Base-by-base conservation (phyloP, 495 filamentous ascomycete species). In the Xylaria flabelliformis region DNA sequence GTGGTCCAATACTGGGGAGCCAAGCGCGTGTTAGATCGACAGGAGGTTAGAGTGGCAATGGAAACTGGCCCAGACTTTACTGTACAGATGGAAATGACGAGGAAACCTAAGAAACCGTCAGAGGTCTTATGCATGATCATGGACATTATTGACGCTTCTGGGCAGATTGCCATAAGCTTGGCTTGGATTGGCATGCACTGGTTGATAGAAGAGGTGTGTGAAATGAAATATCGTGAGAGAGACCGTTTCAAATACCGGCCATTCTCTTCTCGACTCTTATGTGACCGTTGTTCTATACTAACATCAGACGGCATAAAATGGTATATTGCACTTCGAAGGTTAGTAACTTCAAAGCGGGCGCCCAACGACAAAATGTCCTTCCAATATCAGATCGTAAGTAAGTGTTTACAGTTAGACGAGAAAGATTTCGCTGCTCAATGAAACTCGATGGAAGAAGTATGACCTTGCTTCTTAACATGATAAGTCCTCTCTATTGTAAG, bases 261-360 rank as follows among this genome's bases (percentile, higher is more conserved):
- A 62, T 62, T 62, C 19, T 41, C 4, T 21, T 24, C 58, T 24
- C 17, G 6, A 19, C 1, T 62, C 34, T 19, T 21, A 24, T 39
- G 58, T 19, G 58, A 62, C 8, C 58, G 58, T 24, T 41, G 58
- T 42, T 62, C 58, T n/a, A 39, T 62, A 24, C 7, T 24, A 7
- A 41, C 8, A 21, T 42, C 36, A 24, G 55, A 59, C 36, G 58
- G 58, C 29, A 21, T 41, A 12, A 34, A 39, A 41, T 62, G 58
- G 58, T 62, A 8, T 42, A 24, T 62, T 42, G 58, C 58, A 42
- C 58, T 62, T 41, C 58, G 58, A 42, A 39, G 58, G 4, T 21
- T 24, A 7, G 32, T 36, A n/a, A 34, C 55, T 8, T 36, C 55
- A 3, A 59, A 59, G 8, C 36, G 19, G 8, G 19, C 17, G 19